Conservation (phyloP, 192 early-diverging fungal genomes). For the Gryganskiella cystojenkinii region DNA sequence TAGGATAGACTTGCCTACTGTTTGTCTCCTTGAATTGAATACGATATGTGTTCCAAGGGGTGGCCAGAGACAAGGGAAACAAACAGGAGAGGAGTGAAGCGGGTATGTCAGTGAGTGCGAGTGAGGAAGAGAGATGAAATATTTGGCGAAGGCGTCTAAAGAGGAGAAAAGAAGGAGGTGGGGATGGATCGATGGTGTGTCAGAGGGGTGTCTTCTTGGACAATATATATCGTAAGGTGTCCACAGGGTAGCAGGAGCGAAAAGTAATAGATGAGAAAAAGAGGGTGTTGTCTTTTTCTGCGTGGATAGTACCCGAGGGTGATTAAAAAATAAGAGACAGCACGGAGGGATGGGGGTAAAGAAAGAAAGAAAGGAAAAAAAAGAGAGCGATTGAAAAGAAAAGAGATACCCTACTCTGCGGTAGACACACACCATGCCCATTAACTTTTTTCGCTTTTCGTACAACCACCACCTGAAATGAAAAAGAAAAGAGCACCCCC, state of each 20-base stretch:
- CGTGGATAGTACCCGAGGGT: no score
- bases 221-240: background rate
- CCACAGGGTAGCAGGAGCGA: background rate
- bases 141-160: background rate
- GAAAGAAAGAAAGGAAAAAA: background rate
- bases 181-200: background rate
- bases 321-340: background rate
- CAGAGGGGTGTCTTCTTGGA: no score
- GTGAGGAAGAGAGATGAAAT: background rate
- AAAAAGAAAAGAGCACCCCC: no score
- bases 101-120: background rate
- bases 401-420: conserved; percentile 1
- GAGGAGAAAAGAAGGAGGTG: background rate
- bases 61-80: background rate
- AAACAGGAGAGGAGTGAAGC: background rate
- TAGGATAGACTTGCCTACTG: no score
- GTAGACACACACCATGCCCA: no score
- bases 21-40: no score
- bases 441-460: no score
- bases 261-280: background rate
- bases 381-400: background rate
- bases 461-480: no score
- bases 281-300: no score
- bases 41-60: background rate
- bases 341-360: background rate